Base-by-base conservation (phyloP, 2,329 filamentous ascomycete species). In the Aspergillus sp. region DNA sequence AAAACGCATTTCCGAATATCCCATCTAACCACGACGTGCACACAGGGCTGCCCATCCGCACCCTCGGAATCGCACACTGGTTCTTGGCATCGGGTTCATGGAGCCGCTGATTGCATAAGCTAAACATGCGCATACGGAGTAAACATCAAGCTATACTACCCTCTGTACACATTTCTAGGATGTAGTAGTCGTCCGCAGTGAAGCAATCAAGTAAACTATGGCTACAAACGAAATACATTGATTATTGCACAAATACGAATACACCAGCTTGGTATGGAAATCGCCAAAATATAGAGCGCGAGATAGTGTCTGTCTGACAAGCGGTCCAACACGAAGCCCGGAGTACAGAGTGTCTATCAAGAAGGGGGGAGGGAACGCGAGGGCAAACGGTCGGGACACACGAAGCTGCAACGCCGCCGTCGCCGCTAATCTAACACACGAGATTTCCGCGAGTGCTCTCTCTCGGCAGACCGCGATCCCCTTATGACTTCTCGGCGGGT, bases 191-290 rank as follows among this genome's bases (percentile, higher is more conserved):
- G n/a, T n/a, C n/a, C n/a, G 10, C 35, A 16, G 26, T 25, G 33
- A 39, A 38, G 37, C 19, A 35, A 45, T 37, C 24, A 37, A 44
- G 46, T 44, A 39, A 40, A 51, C 51, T 57, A 55, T 53, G 47
- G 44, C 54, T 55, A 61, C 57, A 61, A 61, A 60, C 45, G 54
- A 60, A 48, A 61, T 59, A 53, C 39, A 59, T 58, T 53, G 57
- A 55, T 57, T 60, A 61, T 61, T 49, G 57, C 58, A 61, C 57
- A 60, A 22, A 55, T 60, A 61, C 55, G 50, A 45, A 53, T 61
- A 61, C 55, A 61, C 44, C 52, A 41, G 49, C 52, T 58, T 57
- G 42, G 46, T 47, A 49, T 49, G 35, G 37, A 32, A 44, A 48
- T 44, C 52, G 42, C 44, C 47, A 48, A 42, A 49, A 48, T 36